These are phyloP conservation scores for Penicillium sp. DNA, from an alignment of 2,329 filamentous ascomycete species.

Conservation along the genomic window DNA sequence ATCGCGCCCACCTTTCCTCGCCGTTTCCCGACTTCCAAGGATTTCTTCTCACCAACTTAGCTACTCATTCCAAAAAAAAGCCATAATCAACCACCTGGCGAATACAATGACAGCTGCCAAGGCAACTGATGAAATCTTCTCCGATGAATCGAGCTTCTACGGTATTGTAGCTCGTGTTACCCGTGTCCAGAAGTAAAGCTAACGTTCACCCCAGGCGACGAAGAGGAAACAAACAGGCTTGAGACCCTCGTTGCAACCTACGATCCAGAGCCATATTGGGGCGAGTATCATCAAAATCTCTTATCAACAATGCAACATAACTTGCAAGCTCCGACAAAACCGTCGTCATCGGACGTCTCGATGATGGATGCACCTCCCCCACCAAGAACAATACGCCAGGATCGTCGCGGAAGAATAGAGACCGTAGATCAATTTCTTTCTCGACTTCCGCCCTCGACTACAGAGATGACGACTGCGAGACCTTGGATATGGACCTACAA, in stretches of 20 bases:
- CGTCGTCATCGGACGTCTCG: neutral
- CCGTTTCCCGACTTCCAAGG: no score
- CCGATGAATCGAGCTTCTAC: constrained; percentile 50
- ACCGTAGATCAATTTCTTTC: constrained; percentile 64
- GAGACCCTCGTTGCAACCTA: constrained; percentile 55
- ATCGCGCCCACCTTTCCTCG: no score
- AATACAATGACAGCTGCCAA: neutral
- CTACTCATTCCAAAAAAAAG: neutral
- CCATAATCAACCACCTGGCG: neutral
- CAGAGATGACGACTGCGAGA: constrained; percentile 46
- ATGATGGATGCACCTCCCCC: neutral
- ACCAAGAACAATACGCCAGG: constrained; percentile 3
- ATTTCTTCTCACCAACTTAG: neutral
- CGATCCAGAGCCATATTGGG: constrained; percentile 55
- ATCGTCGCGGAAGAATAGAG: constrained; percentile 51
- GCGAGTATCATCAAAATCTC: constrained; percentile 29
- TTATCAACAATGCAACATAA: constrained; percentile 37
- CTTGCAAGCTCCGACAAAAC: neutral
- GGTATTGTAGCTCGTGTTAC: constrained; percentile 25
- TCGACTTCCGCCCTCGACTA: constrained; percentile 68
- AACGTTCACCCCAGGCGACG: constrained; percentile 53
- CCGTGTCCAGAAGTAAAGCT: neutral
- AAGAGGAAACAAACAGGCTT: constrained; percentile 50
- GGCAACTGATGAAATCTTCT: constrained; percentile 33
- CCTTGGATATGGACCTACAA: constrained; percentile 76